Base-by-base conservation (phyloP, 2,329 filamentous ascomycete species). In the Magnaporthales sp. region DNA sequence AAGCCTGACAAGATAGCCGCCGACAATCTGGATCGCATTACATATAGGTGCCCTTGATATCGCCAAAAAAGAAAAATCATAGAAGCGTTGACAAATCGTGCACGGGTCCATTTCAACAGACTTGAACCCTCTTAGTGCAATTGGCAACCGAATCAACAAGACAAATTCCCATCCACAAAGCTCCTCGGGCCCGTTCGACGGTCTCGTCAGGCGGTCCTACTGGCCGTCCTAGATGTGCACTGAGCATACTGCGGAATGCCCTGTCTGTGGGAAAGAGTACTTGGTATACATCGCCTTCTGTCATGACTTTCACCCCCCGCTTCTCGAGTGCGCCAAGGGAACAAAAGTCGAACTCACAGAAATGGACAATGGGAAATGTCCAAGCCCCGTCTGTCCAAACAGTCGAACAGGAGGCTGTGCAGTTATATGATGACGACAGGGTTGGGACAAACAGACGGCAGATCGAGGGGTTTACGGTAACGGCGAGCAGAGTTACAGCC, bases 351-450 rank as follows among this genome's bases (percentile, higher is more conserved):
- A 76, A 67, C 74, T 74, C 63, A 74, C 79, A 71, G 77, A 78
- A 46, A 86, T 86, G 83, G 76, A 77, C 69, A 80, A 85, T 69
- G 82, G 83, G 63, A 78, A 78, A 69, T 87, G 84, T 68, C 84
- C 84, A n/a, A 87, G 84, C 70, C 83, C 81, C 15, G 81, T 86
- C 67, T 87, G 85, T 70, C 85, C 84, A 63, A 86, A 86, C 75
- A 85, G 83, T 73, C 75, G 83, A 67, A 81, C 80, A 63, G 84
- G 84, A 26, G 84, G 84, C 56, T 87, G 84, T 70, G 74, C 72
- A 68, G 78, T 86, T 68, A 87, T 84, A 77, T 87, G 76, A 81
- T 67, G 46, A 38, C 13, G 3, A 24, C 26, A 24, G 58, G 24
- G n/a, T 46, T 29, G 30, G 64, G 19, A 32, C 15, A 65, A 30